phyloP scores from a whole-genome alignment of 2,329 filamentous ascomycete genomes.

The Fusarium continuum region DNA sequence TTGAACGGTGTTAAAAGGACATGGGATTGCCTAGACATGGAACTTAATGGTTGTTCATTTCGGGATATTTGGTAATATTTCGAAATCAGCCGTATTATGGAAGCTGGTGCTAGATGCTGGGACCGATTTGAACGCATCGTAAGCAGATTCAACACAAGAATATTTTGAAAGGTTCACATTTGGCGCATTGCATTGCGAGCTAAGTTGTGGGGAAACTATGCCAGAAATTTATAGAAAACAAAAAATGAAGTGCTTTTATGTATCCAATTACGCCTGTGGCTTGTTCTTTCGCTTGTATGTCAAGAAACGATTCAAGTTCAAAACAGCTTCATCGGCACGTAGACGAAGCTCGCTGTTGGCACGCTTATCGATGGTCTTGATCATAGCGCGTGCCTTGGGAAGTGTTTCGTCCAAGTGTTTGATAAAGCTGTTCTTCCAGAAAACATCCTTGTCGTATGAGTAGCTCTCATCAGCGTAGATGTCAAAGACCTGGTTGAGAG shows the following conservation, averaged over 20 bases:
- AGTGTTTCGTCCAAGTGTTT: slow-evolving; percentile 64
- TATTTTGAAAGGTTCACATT: not conserved
- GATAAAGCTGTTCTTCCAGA: slow-evolving; percentile 69
- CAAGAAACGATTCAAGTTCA: slow-evolving; percentile 71
- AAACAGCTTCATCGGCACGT: slow-evolving; percentile 67
- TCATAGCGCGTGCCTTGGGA: slow-evolving; percentile 64
- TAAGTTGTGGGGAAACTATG: not conserved
- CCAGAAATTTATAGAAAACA: not conserved
- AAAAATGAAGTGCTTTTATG: slow-evolving; percentile 20
- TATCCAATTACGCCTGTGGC: slow-evolving; percentile 46
- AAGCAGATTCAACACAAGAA: not conserved
- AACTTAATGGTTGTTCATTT: not conserved
- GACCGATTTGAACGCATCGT: not conserved
- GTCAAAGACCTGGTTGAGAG: slow-evolving; percentile 73
- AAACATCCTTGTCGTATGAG: slow-evolving; percentile 68
- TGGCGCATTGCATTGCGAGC: not conserved
- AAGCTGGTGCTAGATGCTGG: slow-evolving; percentile 1
- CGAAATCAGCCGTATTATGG: not conserved
- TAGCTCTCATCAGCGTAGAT: slow-evolving; percentile 70
- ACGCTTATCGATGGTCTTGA: slow-evolving; percentile 70
- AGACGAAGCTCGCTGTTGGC: slow-evolving; percentile 63
- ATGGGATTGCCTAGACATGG: not conserved
- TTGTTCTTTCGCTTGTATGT: slow-evolving; percentile 70
- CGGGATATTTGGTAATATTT: not conserved
- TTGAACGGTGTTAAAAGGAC: slow-evolving; percentile 81